Evolutionary conservation across 345 rosid genomes (phyloP).

Genomic region (Brassica carinata): DNA sequence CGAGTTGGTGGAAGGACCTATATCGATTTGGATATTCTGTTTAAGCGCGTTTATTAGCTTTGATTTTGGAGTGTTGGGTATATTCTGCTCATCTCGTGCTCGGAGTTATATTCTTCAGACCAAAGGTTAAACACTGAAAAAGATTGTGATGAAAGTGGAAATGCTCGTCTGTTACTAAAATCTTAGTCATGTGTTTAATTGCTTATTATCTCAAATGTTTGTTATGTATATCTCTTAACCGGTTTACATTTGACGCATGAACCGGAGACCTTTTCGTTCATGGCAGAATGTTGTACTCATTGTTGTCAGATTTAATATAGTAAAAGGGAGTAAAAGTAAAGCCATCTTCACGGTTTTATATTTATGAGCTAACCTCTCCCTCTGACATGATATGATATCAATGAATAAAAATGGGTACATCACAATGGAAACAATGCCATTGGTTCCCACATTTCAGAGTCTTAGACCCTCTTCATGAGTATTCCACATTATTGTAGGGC

Average conservation of each 20-base stretch:
- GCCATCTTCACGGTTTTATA: not conserved
- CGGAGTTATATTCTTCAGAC: constrained; percentile 66
- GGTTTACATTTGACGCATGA: not conserved
- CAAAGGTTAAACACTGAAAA: constrained; percentile 44
- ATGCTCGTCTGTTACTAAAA: constrained; percentile 11
- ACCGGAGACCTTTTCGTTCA: not conserved
- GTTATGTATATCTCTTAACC: constrained; percentile 15
- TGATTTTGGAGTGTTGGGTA: constrained; percentile 58
- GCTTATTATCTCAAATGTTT: not conserved
- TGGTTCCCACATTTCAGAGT: not conserved
- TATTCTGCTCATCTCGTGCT: constrained; percentile 65
- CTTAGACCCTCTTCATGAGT: too few species aligned
- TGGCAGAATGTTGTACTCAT: not conserved
- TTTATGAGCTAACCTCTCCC: too few species aligned
- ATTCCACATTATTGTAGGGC: not conserved
- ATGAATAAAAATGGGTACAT: too few species aligned
- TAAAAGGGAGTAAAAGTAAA: not conserved
- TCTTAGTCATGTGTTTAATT: not conserved
- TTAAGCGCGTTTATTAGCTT: constrained; percentile 76
- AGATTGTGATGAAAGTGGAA: too few species aligned
- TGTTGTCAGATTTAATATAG: not conserved
- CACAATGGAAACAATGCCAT: not conserved
- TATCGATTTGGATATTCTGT: constrained; percentile 70
- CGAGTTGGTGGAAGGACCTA: constrained; percentile 67
- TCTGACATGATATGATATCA: too few species aligned